These are phyloP conservation scores for Penicillium sp. DNA, from an alignment of 2,329 filamentous ascomycete genomes.

Conservation along the genomic window DNA sequence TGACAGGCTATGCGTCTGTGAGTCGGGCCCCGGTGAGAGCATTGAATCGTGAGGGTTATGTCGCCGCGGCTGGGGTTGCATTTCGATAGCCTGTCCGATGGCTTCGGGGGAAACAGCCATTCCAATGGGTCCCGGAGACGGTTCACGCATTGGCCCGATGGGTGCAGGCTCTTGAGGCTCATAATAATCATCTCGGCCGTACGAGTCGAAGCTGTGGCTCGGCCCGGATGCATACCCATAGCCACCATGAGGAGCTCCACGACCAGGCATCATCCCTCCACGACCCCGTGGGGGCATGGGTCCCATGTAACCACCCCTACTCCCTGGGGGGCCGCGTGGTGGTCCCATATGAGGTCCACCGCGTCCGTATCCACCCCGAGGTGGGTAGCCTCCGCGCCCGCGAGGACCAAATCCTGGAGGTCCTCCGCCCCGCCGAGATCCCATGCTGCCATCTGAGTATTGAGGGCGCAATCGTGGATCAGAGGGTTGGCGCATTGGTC, in stretches of 20 bases:
- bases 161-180: slow-evolving; percentile 23
- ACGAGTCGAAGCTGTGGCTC: slow-evolving; percentile 29
- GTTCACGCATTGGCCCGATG: slow-evolving; percentile 19
- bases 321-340: slow-evolving; percentile 32
- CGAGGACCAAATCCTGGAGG: slow-evolving; percentile 46
- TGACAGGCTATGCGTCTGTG: slow-evolving; percentile 25
- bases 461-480: slow-evolving; percentile 43
- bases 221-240: slow-evolving; percentile 47
- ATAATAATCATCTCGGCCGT: slow-evolving; percentile 32
- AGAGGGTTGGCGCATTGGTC: slow-evolving; percentile 37
- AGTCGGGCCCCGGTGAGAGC: slow-evolving; percentile 21
- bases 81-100: slow-evolving; percentile 66
- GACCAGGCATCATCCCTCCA: slow-evolving; percentile 39
- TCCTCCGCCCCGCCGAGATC: slow-evolving; percentile 37
- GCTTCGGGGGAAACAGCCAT: slow-evolving; percentile 35
- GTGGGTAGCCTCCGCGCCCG: slow-evolving; percentile 52
- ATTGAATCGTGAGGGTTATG: slow-evolving; percentile 16
- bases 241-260: slow-evolving; percentile 39
- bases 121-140: slow-evolving; percentile 31
- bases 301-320: slow-evolving; percentile 42
- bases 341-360: slow-evolving; percentile 37
- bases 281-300: slow-evolving; percentile 30
- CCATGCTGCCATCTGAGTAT: slow-evolving; percentile 45
- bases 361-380: slow-evolving; percentile 43
- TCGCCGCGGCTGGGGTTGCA: slow-evolving; percentile 64